A percentile compares a stretch with the other conserved stretches of the same genome.
Evolutionary conservation across 1,284 basidiomycete species (phyloP).

Genomic region (Puccinia horiana): DNA sequence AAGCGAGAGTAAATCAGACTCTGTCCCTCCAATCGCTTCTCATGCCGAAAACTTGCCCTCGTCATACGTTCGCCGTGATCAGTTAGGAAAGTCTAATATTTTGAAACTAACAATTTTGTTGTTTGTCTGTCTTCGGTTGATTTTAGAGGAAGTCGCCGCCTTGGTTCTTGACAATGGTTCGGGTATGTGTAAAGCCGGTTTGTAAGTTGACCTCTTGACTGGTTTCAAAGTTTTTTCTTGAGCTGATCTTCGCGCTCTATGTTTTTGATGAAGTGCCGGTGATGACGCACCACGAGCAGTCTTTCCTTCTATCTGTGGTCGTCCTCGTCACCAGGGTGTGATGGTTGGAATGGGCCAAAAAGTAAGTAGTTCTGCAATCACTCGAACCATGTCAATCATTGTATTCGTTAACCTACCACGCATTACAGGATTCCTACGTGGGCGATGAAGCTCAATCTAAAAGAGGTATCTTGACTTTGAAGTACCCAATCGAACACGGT

Average conservation of each 20-base stretch:
- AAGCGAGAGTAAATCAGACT: background rate
- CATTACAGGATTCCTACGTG: conserved; percentile 62
- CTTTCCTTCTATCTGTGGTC: conserved; percentile 83
- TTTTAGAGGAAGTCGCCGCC: conserved; percentile 57
- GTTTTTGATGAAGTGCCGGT: conserved; percentile 61
- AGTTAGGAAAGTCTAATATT: background rate
- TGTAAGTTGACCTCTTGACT: conserved; percentile 33
- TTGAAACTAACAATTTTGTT: conserved; percentile 24
- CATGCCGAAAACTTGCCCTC: background rate
- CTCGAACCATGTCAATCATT: background rate
- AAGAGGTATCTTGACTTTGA: conserved; percentile 90
- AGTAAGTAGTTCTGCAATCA: conserved; percentile 30
- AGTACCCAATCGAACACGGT: conserved; percentile 65
- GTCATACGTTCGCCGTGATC: background rate
- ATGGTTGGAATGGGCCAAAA: conserved; percentile 68
- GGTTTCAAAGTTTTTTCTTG: background rate
- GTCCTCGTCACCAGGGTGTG: conserved; percentile 86
- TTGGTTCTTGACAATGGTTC: conserved; percentile 59
- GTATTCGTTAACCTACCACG: background rate
- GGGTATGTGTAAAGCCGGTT: conserved; percentile 87
- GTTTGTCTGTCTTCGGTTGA: background rate
- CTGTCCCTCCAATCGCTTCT: background rate
- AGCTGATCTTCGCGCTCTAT: background rate
- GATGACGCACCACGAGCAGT: conserved; percentile 76
- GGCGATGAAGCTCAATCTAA: conserved; percentile 88